These are phyloP conservation scores for Aspergillus pseudoglaucus DNA, from an alignment of 2,329 filamentous ascomycete genomes.

Conservation along the genomic window DNA sequence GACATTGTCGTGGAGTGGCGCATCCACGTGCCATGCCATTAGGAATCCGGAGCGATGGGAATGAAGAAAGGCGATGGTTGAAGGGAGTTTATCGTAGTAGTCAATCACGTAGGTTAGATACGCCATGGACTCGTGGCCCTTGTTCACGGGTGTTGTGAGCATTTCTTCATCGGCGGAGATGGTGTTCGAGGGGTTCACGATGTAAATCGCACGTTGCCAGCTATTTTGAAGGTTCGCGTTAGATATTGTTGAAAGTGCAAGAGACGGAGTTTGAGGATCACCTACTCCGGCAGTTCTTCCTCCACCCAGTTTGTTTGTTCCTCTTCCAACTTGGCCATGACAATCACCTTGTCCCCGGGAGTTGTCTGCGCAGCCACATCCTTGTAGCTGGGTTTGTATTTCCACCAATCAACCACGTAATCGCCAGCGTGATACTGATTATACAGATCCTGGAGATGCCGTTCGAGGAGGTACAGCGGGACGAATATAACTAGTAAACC, in stretches of 20 bases:
- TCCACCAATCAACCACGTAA: slow-evolving; percentile 28
- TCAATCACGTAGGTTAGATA: slow-evolving; percentile 45
- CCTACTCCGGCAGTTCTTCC: slow-evolving; percentile 41
- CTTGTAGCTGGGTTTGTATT: slow-evolving; percentile 9
- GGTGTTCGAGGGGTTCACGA: slow-evolving; percentile 30
- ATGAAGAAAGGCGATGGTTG: slow-evolving; percentile 51
- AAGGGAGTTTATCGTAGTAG: slow-evolving; percentile 43
- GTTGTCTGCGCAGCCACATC: slow-evolving; percentile 1
- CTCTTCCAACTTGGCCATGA: slow-evolving; percentile 39
- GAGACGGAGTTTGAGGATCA: background rate
- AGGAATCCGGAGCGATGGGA: slow-evolving; percentile 46
- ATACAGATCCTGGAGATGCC: slow-evolving; percentile 27
- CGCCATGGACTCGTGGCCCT: slow-evolving; percentile 42
- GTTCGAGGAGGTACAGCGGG: slow-evolving; percentile 25
- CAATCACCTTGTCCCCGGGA: slow-evolving; percentile 34
- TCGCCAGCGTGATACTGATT: slow-evolving; percentile 31
- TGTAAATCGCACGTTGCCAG: slow-evolving; percentile 43
- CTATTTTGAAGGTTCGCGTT: slow-evolving; percentile 14
- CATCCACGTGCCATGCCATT: slow-evolving; percentile 53
- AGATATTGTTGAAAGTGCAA: background rate
- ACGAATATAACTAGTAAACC: slow-evolving; percentile 17
- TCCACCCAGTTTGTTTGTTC: slow-evolving; percentile 43
- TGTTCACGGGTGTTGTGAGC: slow-evolving; percentile 34
- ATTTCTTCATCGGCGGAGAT: slow-evolving; percentile 12
- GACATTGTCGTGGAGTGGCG: slow-evolving; percentile 51